These are phyloP conservation scores for Monoraphidium neglectum DNA, from an alignment of 139 green algal species.

Conservation along the genomic window DNA sequence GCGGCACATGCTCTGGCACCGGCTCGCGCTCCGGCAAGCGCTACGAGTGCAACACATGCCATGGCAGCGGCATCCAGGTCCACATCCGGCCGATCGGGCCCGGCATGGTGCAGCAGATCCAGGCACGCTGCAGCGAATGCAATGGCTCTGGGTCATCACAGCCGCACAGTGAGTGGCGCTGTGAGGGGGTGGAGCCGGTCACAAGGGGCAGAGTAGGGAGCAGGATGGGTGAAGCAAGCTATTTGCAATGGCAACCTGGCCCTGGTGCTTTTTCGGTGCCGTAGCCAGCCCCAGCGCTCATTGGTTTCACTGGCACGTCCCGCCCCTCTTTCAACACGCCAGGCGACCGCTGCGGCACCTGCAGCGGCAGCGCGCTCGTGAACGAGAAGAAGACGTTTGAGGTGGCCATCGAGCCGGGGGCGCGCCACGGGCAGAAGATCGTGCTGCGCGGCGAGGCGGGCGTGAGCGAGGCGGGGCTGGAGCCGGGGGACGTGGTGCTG, in stretches of 20 bases:
- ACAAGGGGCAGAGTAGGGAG: too few relatives aligned
- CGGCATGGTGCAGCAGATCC: constrained; percentile 99
- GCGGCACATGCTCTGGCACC: constrained; percentile 81
- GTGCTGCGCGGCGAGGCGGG: constrained; percentile 93
- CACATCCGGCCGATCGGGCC: constrained; percentile 91
- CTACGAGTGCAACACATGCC: constrained; percentile 84
- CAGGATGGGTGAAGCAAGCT: too few relatives aligned
- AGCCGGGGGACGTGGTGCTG: constrained; percentile 96
- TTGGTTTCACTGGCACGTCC: neutral
- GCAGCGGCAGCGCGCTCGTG: constrained; percentile 78
- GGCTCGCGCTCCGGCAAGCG: constrained; percentile 90
- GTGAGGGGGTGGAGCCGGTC: too few relatives aligned
- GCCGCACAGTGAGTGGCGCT: constrained; percentile 42
- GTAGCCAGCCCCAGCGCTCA: too few relatives aligned
- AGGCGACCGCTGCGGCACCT: constrained; percentile 81
- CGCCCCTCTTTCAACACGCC: too few relatives aligned
- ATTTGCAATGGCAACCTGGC: too few relatives aligned
- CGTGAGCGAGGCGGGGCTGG: constrained; percentile 80
- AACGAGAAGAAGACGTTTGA: constrained; percentile 97
- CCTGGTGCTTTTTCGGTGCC: too few relatives aligned
- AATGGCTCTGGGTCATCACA: constrained; percentile 71
- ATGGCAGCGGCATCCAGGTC: constrained; percentile 88
- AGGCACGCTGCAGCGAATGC: constrained; percentile 88
- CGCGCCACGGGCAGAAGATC: constrained; percentile 89
- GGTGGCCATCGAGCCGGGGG: constrained; percentile 94